These are phyloP conservation scores for Pleurotus tuber-regium DNA, from an alignment of 768 basidiomycete species.

Conservation along the genomic window DNA sequence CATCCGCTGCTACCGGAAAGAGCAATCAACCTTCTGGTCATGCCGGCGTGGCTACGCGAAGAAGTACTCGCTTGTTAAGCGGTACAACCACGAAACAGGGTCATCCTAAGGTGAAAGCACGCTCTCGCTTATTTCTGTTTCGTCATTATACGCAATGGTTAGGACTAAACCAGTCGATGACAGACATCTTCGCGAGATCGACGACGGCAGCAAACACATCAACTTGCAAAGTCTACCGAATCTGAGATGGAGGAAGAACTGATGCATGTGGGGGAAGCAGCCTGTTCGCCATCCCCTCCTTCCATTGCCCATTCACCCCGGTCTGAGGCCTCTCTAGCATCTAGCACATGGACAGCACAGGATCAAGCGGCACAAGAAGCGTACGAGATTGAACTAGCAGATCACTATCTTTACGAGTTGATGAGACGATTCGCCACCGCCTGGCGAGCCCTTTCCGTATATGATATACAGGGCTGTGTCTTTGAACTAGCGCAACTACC, in stretches of 20 bases:
- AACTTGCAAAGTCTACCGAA: conserved; percentile 61
- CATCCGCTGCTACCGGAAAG: conserved; percentile 48
- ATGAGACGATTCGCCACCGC: conserved; percentile 82
- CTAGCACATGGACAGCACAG: conserved; percentile 63
- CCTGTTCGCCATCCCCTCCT: conserved; percentile 60
- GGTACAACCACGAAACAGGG: conserved; percentile 49
- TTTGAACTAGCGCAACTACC: conserved; percentile 78
- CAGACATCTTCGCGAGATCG: conserved; percentile 49
- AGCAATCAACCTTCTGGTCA: conserved; percentile 42
- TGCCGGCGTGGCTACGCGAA: conserved; percentile 52
- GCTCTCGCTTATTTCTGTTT: not conserved
- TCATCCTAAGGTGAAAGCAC: conserved; percentile 52
- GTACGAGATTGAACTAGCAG: conserved; percentile 71
- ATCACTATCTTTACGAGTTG: conserved; percentile 79
- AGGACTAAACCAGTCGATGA: conserved; percentile 16
- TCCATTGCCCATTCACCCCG: conserved; percentile 59
- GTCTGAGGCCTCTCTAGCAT: conserved; percentile 62
- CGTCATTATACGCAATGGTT: not conserved
- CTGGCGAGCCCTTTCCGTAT: conserved; percentile 68
- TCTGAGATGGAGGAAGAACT: conserved; percentile 73
- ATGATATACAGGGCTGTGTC: conserved; percentile 73
- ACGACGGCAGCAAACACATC: conserved; percentile 51
- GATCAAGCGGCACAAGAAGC: conserved; percentile 72
- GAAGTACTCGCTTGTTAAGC: conserved; percentile 72
- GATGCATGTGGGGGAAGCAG: conserved; percentile 42